Evolutionary conservation across 768 basidiomycete species (phyloP), one percentile per base, ranked within the genome.

Genomic region (Hygrocybe punicea): DNA sequence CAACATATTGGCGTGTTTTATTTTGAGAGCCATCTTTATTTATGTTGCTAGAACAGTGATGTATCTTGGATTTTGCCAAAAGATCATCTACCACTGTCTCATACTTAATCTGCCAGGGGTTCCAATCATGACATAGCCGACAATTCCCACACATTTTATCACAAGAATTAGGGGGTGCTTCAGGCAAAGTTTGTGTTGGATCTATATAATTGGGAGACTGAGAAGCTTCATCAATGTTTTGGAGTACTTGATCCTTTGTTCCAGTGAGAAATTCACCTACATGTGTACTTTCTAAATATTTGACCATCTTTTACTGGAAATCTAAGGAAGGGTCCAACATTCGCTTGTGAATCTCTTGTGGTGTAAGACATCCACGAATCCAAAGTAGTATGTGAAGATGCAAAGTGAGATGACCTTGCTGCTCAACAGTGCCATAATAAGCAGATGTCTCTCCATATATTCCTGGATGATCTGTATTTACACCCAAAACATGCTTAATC

Each of bases 331-430:
- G 19, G 19, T 61, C 56, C 23, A 68, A 47, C 0, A 78, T 6
- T 6, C 50, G 37, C 6, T 73, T 63, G 25, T 65, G 35, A 6
- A 76, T 74, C 39, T 75, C 65, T 51, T 76, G 66, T 5, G 73
- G 76, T 4, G 69, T 60, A 0, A 68, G 42, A 1, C 56, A 56
- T 13, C 65, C 62, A 23, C 39, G n/a, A 2, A 77, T 64, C 75
- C 76, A 78, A 1, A 76, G 21, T 2, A 77, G 34, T n/a, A 71
- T n/a, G 58, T 78, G 75, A 2, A 76, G 44, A 62, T 78, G 77
- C 2, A 78, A 51, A 0, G 72, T 75, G 0, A 73, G 55, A 2
- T 67, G 37, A 1, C 73, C 74, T 60, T 77, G 74, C 53, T 71
- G 66, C 53, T 76, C 75, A 47, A 73, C 68, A 0, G 63, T 67